Percentiles rank a stretch among this genome's conserved stretches.
phyloP scores from a whole-genome alignment of 768 basidiomycete species.

The Crepidotus variabilis region DNA sequence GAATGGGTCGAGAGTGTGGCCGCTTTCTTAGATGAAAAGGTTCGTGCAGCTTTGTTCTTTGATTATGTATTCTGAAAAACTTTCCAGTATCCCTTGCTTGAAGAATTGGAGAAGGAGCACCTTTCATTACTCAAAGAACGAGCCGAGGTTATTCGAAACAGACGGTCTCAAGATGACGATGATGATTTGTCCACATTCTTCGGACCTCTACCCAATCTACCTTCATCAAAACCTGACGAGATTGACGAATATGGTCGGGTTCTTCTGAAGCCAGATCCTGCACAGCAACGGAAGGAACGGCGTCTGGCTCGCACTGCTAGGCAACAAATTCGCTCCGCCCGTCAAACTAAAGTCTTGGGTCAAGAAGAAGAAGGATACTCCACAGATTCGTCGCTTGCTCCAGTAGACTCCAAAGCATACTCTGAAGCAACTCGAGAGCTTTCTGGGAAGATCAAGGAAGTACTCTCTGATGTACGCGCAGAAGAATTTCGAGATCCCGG shows the following conservation, averaged over 20 bases:
- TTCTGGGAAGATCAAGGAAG: conserved; percentile 40
- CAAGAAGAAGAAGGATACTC: conserved; percentile 78
- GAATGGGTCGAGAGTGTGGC: conserved; percentile 84
- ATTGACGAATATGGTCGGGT: conserved; percentile 62
- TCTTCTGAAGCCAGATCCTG: conserved; percentile 42
- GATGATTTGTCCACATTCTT: conserved; percentile 76
- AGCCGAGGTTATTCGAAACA: conserved; percentile 57
- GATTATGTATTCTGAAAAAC: conserved; percentile 3
- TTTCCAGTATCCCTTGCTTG: conserved; percentile 70
- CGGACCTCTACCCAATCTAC: conserved; percentile 40
- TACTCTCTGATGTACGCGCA: conserved; percentile 80
- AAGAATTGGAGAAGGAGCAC: conserved; percentile 74
- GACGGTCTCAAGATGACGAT: conserved; percentile 72
- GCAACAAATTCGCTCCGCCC: conserved; percentile 38
- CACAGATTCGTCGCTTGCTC: conserved; percentile 73
- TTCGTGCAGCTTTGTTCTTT: conserved; percentile 21
- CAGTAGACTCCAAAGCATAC: conserved; percentile 70
- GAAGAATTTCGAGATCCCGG: conserved; percentile 81
- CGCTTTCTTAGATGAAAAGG: conserved; percentile 88
- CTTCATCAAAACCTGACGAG: conserved; percentile 22
- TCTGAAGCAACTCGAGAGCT: conserved; percentile 55
- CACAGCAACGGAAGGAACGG: conserved; percentile 47
- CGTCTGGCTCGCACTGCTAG: conserved; percentile 57
- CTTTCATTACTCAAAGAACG: conserved; percentile 73
- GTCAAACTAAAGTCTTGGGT: conserved; percentile 14